Percentiles rank a stretch among this genome's conserved stretches.
Conservation (phyloP, 805 yeast genomes). For the Candida manassasensis region DNA sequence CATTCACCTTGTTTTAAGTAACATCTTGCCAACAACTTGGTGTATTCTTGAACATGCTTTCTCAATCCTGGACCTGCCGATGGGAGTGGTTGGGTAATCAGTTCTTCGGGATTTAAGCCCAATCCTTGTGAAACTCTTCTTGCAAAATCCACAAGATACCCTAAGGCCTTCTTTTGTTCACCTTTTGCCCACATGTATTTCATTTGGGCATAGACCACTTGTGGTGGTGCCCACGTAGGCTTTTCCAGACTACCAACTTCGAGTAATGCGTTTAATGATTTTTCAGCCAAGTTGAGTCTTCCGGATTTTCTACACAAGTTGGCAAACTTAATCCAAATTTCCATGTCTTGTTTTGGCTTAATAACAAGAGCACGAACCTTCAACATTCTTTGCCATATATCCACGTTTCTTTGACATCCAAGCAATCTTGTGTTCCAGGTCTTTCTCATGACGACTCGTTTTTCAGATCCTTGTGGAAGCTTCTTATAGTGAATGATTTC, state of each 20-base stretch:
- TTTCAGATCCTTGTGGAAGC: constrained; percentile 77
- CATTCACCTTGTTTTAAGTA: constrained; percentile 98
- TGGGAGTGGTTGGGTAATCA: constrained; percentile 82
- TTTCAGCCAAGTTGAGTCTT: constrained; percentile 86
- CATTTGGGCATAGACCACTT: constrained; percentile 93
- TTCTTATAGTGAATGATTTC: constrained; percentile 88
- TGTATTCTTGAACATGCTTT: constrained; percentile 75
- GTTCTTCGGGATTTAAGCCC: constrained; percentile 80
- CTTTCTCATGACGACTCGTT: constrained; percentile 70
- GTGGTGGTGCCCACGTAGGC: constrained; percentile 86
- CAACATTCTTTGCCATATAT: constrained; percentile 96
- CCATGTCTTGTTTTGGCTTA: constrained; percentile 94
- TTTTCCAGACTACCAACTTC: constrained; percentile 65
- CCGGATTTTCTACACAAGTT: constrained; percentile 93
- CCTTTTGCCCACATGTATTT: constrained; percentile 98
- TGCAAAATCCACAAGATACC: constrained; percentile 84
- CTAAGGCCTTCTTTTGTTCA: constrained; percentile 77
- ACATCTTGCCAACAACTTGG: constrained; percentile 84
- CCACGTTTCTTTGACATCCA: constrained; percentile 96
- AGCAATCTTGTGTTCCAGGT: constrained; percentile 92
- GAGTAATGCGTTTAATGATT: constrained; percentile 72
- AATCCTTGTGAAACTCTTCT: constrained; percentile 85
- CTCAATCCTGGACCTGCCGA: constrained; percentile 65
- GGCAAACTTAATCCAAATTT: constrained; percentile 97
- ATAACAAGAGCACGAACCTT: constrained; percentile 91